phyloP scores from a whole-genome alignment of 345 rosid species.

The Angophora floribunda region DNA sequence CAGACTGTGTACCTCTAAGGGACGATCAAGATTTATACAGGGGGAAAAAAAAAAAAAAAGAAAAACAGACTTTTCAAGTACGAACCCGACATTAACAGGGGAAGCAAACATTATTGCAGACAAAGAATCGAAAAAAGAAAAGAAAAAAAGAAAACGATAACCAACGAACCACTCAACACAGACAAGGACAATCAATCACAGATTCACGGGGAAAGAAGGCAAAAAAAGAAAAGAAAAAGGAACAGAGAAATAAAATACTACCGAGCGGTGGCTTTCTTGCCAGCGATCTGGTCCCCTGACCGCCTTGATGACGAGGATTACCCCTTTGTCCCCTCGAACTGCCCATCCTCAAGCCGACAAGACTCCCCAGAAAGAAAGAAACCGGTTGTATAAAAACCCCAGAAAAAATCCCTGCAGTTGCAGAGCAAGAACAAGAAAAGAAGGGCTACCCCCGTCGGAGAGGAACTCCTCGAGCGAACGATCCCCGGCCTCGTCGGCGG shows the following conservation, averaged over 20 bases:
- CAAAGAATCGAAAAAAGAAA: background rate
- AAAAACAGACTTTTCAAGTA: background rate
- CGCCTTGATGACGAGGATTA: background rate
- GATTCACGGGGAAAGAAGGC: background rate
- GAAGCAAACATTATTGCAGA: background rate
- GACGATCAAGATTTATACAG: background rate
- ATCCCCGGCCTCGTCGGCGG: background rate
- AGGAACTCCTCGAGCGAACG: background rate
- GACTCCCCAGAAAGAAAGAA: background rate
- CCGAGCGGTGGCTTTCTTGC: background rate
- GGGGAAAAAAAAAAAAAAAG: no score
- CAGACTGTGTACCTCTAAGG: background rate
- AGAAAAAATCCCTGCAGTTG: background rate
- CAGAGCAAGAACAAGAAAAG: background rate
- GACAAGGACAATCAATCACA: background rate
- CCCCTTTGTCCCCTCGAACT: background rate
- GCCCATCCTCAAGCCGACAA: background rate
- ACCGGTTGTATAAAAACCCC: background rate
- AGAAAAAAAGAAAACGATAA: background rate
- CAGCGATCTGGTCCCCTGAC: background rate
- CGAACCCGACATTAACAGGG: background rate
- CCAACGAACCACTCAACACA: background rate
- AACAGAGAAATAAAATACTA: background rate
- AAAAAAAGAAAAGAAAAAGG: background rate
- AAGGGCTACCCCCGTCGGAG: background rate